A percentile compares a stretch with the other conserved stretches of the same genome.
These are phyloP conservation scores for Pythium phragmitis DNA, from an alignment of 352 stramenopile species.

Conservation along the genomic window DNA sequence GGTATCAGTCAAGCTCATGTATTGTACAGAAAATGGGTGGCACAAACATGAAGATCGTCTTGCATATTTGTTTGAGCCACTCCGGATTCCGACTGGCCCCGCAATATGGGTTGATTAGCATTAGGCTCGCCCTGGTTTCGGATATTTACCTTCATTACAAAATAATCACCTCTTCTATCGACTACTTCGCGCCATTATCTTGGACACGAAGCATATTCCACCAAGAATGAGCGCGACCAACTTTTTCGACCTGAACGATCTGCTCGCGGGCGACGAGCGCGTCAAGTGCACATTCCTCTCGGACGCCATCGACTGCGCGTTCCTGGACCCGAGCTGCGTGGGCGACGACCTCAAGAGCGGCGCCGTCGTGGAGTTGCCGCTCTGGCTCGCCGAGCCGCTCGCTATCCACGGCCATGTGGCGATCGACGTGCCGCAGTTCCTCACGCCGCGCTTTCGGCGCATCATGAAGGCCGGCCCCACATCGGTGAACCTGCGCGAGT, in stretches of 20 bases:
- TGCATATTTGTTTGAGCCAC: too few relatives aligned
- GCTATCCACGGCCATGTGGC: conserved; percentile 49
- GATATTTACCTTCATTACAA: not conserved
- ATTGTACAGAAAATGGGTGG: too few relatives aligned
- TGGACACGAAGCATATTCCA: not conserved
- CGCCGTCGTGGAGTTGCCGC: conserved; percentile 63
- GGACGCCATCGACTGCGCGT: conserved; percentile 67
- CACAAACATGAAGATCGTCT: too few relatives aligned
- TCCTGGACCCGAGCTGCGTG: conserved; percentile 68
- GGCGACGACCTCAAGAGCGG: conserved; percentile 45
- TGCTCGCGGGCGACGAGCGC: conserved; percentile 79
- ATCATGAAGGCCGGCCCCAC: conserved; percentile 80
- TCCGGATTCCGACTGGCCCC: too few relatives aligned
- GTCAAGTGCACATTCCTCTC: conserved; percentile 75
- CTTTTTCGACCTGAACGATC: conserved; percentile 77
- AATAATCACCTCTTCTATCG: conserved; percentile 1
- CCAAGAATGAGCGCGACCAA: conserved; percentile 22
- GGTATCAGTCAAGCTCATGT: too few relatives aligned
- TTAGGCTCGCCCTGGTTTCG: not conserved
- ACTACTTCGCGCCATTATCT: conserved; percentile 23
- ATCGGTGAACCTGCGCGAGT: conserved; percentile 74
- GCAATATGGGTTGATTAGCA: not conserved
- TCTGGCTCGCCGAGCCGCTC: conserved; percentile 73
- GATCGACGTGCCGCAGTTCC: conserved; percentile 56
- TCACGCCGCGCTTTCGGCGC: conserved; percentile 72